phyloP scores from a whole-genome alignment of 2,329 filamentous ascomycete genomes.

The Botrytis aclada region DNA sequence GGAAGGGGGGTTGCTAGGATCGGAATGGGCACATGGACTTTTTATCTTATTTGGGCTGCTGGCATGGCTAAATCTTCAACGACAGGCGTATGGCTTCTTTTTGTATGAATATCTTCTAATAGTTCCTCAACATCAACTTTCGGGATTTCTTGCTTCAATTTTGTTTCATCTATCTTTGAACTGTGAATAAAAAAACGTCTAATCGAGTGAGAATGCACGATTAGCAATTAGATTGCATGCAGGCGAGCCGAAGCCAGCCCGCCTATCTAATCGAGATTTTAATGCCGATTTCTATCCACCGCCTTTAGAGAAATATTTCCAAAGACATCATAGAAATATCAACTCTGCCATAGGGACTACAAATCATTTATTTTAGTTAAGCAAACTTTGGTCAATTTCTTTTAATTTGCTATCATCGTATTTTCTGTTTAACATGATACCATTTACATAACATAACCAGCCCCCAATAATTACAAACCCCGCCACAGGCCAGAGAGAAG shows the following conservation, averaged over 20 bases:
- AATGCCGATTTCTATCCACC: background rate
- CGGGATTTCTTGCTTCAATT: background rate
- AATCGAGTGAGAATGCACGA: background rate
- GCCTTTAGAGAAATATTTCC: slow-evolving; percentile 15
- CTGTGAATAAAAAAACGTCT: background rate
- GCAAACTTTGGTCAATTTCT: slow-evolving; percentile 11
- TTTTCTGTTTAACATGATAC: slow-evolving; percentile 6
- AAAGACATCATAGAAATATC: slow-evolving; percentile 5
- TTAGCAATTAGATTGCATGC: background rate
- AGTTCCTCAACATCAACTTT: slow-evolving; percentile 21
- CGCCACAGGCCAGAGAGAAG: background rate
- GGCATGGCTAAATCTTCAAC: slow-evolving; percentile 30
- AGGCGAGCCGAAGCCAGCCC: background rate
- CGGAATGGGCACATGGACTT: slow-evolving; percentile 18
- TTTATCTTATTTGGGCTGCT: slow-evolving; percentile 23
- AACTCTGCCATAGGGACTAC: background rate
- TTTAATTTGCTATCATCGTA: background rate
- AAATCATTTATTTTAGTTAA: background rate
- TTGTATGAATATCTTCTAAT: slow-evolving; percentile 32
- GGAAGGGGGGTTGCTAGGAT: slow-evolving; percentile 20
- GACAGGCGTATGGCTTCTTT: slow-evolving; percentile 22
- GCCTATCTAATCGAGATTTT: background rate
- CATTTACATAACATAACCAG: slow-evolving; percentile 12
- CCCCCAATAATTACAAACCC: background rate
- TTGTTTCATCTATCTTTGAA: background rate